A percentile compares a stretch with the other conserved stretches of the same genome.
These are phyloP conservation scores for Sphaerosporella brunnea DNA, from an alignment of 495 filamentous ascomycete genomes.

Conservation along the genomic window DNA sequence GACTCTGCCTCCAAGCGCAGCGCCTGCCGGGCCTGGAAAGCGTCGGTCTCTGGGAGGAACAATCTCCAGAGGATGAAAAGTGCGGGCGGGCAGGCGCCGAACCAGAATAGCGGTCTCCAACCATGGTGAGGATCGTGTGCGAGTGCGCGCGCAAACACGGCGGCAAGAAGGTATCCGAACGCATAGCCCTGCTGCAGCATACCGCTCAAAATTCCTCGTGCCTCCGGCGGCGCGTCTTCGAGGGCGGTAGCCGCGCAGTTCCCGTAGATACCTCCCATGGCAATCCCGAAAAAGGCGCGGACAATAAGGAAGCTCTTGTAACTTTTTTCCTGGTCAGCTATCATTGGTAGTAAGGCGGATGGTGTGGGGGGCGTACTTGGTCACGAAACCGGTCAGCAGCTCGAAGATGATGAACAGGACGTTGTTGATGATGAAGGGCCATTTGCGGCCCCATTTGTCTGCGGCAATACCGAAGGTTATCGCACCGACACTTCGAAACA, in stretches of 20 bases:
- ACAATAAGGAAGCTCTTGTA: conserved; percentile 55
- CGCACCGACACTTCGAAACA: conserved; percentile 55
- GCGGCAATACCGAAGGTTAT: conserved; percentile 53
- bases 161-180: conserved; percentile 56
- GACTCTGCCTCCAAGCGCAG: conserved; percentile 27
- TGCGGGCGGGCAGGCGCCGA: conserved; percentile 48
- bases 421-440: conserved; percentile 63
- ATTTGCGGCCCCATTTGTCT: conserved; percentile 59
- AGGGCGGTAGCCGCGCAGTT: conserved; percentile 20
- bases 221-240: conserved; percentile 28
- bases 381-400: conserved; percentile 39
- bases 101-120: conserved; percentile 29
- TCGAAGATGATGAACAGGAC: conserved; percentile 40
- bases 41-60: conserved; percentile 49
- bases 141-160: conserved; percentile 49
- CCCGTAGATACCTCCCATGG: conserved; percentile 70
- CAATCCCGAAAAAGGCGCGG: conserved; percentile 47
- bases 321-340: too few relatives aligned
- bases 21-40: conserved; percentile 46
- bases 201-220: conserved; percentile 57
- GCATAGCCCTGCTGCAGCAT: conserved; percentile 65
- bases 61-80: conserved; percentile 45
- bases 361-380: conserved; percentile 7
- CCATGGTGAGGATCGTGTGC: conserved; percentile 23
- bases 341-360: conserved; percentile 28